Evolutionary conservation across 495 filamentous ascomycete species (phyloP), one percentile per base, ranked within the genome.

Genomic region (Aeminium ludgeri): DNA sequence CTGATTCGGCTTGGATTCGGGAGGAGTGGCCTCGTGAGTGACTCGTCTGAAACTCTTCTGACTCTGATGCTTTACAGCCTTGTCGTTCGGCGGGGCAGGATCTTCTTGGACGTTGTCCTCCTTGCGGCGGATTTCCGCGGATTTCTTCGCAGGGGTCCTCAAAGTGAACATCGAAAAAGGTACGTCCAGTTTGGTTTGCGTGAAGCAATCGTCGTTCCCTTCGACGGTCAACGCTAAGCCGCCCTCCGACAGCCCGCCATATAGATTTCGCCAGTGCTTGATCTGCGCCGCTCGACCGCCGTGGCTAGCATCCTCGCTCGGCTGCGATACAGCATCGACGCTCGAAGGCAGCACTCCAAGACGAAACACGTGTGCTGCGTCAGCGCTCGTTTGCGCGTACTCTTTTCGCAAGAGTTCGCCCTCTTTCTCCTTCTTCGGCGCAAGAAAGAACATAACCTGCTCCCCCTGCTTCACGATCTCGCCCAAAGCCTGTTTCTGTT

Each of bases 381-480:
- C 11, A 34, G 20, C 19, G 30, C 35, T n/a, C n/a, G 16, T 8
- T 30, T n/a, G 29, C 29, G 36, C 11, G 30, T 25, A 19, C 31
- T 30, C 6, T 15, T 23, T 13, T 16, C n/a, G 19, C 19, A 20
- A 10, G 23, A 13, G 4, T 5, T 10, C 18, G 39, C 13, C 10
- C 12, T 5, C 7, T n/a, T 27, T 23, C 1, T 11, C 17, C 4
- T 42, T 13, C 2, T 20, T 19, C 10, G 45, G 45, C 10, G 40
- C 40, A 10, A 52, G 10, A 6, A 53, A 46, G 30, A 53, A 53
- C 51, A 47, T 46, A 16, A 53, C 23, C 12, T 19, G 10, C 20
- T 53, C 51, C 4, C 51, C 51, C 12, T 43, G 43, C 20, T 34
- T 41, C 20, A 48, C 43, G 10, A 50, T 35, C 15, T 53, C 50